Percentiles rank a stretch among this genome's conserved stretches.
These are phyloP conservation scores for Aspergillus carbonarius DNA, from an alignment of 2,329 filamentous ascomycete species.

Conservation along the genomic window DNA sequence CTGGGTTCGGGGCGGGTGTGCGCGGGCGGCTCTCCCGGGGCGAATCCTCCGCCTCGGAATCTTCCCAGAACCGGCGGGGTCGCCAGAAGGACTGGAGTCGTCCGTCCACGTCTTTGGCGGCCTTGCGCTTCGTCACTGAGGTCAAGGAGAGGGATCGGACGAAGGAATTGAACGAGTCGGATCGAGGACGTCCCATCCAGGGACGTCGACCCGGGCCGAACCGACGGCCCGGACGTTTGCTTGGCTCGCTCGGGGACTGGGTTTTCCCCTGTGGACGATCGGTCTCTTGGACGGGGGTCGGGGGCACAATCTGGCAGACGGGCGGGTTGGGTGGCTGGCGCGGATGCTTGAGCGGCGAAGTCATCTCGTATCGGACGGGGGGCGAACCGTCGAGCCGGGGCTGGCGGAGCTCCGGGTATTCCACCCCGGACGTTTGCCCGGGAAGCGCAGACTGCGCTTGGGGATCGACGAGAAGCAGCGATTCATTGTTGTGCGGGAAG, in stretches of 20 bases:
- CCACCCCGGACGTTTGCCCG: constrained; percentile 27
- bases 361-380: constrained; percentile 33
- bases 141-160: constrained; percentile 41
- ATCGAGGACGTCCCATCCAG: constrained; percentile 37
- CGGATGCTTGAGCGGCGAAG: constrained; percentile 60
- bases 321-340: constrained; percentile 59
- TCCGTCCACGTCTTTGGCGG: constrained; percentile 46
- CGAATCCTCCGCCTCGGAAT: constrained; percentile 45
- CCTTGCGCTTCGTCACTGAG: constrained; percentile 44
- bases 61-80: constrained; percentile 64
- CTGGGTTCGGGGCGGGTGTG: neutral
- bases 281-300: constrained; percentile 49
- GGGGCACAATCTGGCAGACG: constrained; percentile 55
- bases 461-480: constrained; percentile 63
- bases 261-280: constrained; percentile 37
- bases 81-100: constrained; percentile 63
- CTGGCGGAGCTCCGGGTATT: constrained; percentile 12
- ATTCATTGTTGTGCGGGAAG: constrained; percentile 64
- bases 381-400: constrained; percentile 30
- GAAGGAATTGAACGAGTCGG: constrained; percentile 41
- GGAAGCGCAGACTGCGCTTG: constrained; percentile 31
- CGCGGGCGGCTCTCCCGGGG: constrained; percentile 7
- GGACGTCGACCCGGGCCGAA: constrained; percentile 40
- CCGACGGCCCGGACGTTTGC: constrained; percentile 28
- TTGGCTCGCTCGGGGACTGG: constrained; percentile 17